Percentiles rank a stretch among this genome's conserved stretches.
These are phyloP conservation scores for Didymella arachidicola DNA, from an alignment of 2,329 filamentous ascomycete genomes.

Conservation along the genomic window DNA sequence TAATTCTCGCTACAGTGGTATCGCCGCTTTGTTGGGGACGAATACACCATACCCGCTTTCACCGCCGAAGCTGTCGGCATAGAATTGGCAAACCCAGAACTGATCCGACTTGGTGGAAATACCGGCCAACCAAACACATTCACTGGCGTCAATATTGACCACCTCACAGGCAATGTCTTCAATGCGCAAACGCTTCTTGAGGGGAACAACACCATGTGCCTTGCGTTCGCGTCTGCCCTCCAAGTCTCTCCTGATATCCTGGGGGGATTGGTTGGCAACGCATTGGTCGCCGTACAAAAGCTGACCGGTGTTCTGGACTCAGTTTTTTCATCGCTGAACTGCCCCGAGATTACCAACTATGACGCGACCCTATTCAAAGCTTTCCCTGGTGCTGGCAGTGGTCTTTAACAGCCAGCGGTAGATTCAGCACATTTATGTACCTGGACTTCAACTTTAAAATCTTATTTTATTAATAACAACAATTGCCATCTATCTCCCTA, in stretches of 20 bases:
- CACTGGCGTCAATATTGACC: slow-evolving; percentile 44
- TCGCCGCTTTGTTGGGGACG: slow-evolving; percentile 22
- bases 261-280: slow-evolving; percentile 11
- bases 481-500: background rate
- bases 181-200: slow-evolving; percentile 54
- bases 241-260: slow-evolving; percentile 55
- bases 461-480: background rate
- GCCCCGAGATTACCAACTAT: slow-evolving; percentile 15
- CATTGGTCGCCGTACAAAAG: slow-evolving; percentile 40
- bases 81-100: slow-evolving; percentile 36
- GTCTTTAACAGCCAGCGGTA: background rate
- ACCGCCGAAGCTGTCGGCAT: slow-evolving; percentile 23
- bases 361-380: slow-evolving; percentile 14
- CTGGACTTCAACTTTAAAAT: background rate
- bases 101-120: slow-evolving; percentile 49
- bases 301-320: slow-evolving; percentile 45
- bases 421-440: background rate
- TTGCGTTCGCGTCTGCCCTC: slow-evolving; percentile 53
- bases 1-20: slow-evolving; percentile 41
- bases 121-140: slow-evolving; percentile 46
- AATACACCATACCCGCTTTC: slow-evolving; percentile 14
- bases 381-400: slow-evolving; percentile 22
- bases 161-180: slow-evolving; percentile 54
- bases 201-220: slow-evolving; percentile 59
- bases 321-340: slow-evolving; percentile 18